Evolutionary conservation across 164 flowering plant genomes (phyloP), one percentile per base, ranked within the genome.

Genomic region (Berberis vulgaris): DNA sequence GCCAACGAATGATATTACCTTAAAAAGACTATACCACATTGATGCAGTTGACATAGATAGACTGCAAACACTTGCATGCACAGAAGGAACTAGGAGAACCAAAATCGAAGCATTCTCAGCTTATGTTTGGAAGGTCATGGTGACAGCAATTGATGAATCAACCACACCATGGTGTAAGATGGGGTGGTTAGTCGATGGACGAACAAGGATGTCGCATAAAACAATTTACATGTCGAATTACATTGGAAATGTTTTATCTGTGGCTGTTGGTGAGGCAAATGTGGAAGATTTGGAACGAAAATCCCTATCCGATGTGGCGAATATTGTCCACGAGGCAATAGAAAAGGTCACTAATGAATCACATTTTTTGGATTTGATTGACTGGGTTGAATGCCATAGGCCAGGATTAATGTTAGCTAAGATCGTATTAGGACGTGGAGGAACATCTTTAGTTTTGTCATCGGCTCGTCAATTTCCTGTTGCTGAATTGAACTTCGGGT

Each of bases 21-120:
- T 79, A 1, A 83, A 79, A 70, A 78, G 84, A 6, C 80, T 83
- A 10, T 83, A 83, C 45, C 69, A 72, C 13, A 55, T 81, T 1
- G 82, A 81, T 26, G 70, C 49, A 39, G 70, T 74, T 11, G 65
- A 74, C 65, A 76, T 83, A 4, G 52, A 74, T 5, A 40, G n/a
- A 45, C 59, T 82, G 66, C 86, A 79, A 7, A 54, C 9, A 5
- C 72, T 79, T 2, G 81, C 79, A 1, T 61, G 61, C 4, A 12
- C 6, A 0, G 49, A 60, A 6, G 80, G 80, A 3, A 43, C 6
- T 1, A 78, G 61, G 55, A 72, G 81, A 59, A 83, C 85, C 12
- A 83, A 81, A 54, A 77, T 81, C 5, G 87, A 83, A 68, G 85
- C 87, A 41, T 80, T 83, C 71, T 81, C 84, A 0, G 84, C 87